phyloP scores from a whole-genome alignment of 306 rosid genomes.

The Argentina anserina region DNA sequence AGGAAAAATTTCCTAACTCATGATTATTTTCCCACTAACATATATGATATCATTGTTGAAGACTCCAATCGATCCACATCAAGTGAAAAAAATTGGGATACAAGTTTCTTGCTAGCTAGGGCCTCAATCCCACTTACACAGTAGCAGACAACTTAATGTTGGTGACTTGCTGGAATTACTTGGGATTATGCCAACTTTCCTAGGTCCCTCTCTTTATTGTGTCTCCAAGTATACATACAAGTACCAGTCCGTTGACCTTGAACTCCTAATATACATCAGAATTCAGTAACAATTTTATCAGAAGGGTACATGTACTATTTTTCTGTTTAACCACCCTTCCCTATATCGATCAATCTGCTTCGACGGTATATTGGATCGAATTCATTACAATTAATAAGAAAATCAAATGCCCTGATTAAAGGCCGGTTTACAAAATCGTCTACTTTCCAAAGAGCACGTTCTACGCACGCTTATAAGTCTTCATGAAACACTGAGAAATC shows the following conservation, averaged over 20 bases:
- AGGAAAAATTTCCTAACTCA: background rate
- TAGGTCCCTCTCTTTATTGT: background rate
- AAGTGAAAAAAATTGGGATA: background rate
- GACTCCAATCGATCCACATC: background rate
- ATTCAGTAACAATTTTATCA: background rate
- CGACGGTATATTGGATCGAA: background rate
- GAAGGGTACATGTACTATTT: background rate
- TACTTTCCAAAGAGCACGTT: background rate
- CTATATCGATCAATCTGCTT: background rate
- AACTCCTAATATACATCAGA: background rate
- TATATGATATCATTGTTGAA: background rate
- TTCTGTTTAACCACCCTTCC: background rate
- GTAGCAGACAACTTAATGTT: background rate
- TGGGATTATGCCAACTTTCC: background rate
- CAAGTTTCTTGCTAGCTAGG: background rate
- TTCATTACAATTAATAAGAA: background rate
- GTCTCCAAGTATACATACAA: background rate
- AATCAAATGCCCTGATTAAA: background rate
- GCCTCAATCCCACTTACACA: background rate
- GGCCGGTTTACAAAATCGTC: background rate
- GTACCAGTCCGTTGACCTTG: background rate
- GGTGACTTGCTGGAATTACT: background rate
- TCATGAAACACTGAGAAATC: background rate
- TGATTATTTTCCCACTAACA: background rate
- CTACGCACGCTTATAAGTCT: background rate